Evolutionary conservation across 768 basidiomycete species (phyloP).

Genomic region (Fibroporia radiculosa): DNA sequence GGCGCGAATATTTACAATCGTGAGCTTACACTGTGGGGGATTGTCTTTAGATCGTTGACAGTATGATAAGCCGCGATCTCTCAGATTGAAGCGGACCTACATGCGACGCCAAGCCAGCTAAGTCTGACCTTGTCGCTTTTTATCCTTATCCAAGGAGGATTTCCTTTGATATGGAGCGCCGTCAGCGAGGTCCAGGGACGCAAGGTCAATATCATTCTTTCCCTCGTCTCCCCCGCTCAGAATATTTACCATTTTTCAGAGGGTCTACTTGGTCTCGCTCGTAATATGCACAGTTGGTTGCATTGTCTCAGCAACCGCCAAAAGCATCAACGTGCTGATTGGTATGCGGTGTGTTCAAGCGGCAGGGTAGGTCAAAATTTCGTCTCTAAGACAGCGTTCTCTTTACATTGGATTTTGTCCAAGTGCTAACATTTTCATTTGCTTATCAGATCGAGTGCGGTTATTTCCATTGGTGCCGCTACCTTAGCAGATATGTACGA

Average conservation of each 20-base stretch:
- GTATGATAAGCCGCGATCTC: slow-evolving; percentile 47
- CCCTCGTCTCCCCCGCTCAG: too few relatives aligned
- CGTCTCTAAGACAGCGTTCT: neutral
- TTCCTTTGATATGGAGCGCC: slow-evolving; percentile 63
- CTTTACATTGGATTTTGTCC: neutral
- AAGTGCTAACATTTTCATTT: neutral
- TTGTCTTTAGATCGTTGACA: neutral
- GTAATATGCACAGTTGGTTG: slow-evolving; percentile 48
- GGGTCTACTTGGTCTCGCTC: slow-evolving; percentile 47
- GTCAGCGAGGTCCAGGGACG: slow-evolving; percentile 72
- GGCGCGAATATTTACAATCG: slow-evolving; percentile 59
- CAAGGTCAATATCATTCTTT: slow-evolving; percentile 36
- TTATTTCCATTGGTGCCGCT: slow-evolving; percentile 66
- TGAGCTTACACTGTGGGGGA: slow-evolving; percentile 23
- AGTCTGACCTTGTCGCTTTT: slow-evolving; percentile 66
- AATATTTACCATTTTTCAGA: slow-evolving; percentile 22
- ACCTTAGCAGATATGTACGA: slow-evolving; percentile 77
- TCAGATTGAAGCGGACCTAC: slow-evolving; percentile 50
- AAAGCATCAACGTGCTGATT: slow-evolving; percentile 49
- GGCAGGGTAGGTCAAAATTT: slow-evolving; percentile 45
- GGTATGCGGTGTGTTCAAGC: slow-evolving; percentile 67
- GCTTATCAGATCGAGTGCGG: slow-evolving; percentile 47
- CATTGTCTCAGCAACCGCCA: slow-evolving; percentile 47
- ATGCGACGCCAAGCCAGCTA: slow-evolving; percentile 53
- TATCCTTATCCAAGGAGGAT: slow-evolving; percentile 60